Base-by-base conservation (phyloP, 2,329 filamentous ascomycete species). In the Paecilomyces sp. region DNA sequence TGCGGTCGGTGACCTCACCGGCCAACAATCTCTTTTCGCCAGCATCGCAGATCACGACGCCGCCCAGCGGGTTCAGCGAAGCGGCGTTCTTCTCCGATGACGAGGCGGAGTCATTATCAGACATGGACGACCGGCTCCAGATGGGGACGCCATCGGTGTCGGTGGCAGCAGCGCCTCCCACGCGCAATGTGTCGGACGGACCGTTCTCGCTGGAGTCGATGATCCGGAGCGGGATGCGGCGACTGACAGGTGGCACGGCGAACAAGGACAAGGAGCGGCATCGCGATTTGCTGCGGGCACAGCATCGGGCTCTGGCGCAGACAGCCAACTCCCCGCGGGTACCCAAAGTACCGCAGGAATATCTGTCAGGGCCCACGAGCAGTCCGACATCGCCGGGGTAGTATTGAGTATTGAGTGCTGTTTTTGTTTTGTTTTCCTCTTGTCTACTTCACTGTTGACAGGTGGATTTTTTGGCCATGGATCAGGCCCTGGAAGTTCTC, bases 1-100 rank as follows among this genome's bases (percentile, higher is more conserved):
- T 85, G 5, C 87, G 93, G 18, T 95, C 91, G 12, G 84, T 96
- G 57, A 97, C 93, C 0, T 95, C 91, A 0, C 92, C 93, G 0
- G 81, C 80, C 13, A 83, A 83, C 62, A 77, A 81, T 60, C 74
- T 79, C 52, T 74, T 75, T 56, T 74, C 76, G 30, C 75, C 72
- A 30, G 65, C 62, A 12, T 63, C 64, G 47, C 54, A 62, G 8
- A 59, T 53, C 28, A 64, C 36, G 82, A 84, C 66, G 80, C 85
- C 62, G 73, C 63, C 65, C 1, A 62, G 68, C 47, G 69, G 70
- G 11, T 64, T 79, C 11, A 81, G 81, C 34, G 79, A 84, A 58
- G 81, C 80, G 41, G 85, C 89, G 12, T 82, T 90, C 55, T 79
- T 86, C 2, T 91, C 88, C 0, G 89, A 95, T 60, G 91, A 96